Conservation (phyloP, 257 asterid genomes). For the Rhazya stricta region DNA sequence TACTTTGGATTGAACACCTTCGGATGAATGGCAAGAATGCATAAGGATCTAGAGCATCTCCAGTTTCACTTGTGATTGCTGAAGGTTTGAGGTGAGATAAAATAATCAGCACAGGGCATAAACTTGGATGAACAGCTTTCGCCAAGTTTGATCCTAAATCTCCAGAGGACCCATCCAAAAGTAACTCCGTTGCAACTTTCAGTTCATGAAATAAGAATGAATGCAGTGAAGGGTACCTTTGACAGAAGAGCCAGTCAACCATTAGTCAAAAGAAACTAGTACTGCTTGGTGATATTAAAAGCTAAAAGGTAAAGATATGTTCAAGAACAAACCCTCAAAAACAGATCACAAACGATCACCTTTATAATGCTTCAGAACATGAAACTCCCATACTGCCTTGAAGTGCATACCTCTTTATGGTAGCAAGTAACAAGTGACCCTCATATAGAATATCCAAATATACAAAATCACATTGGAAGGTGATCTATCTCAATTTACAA, state of each 20-base stretch:
- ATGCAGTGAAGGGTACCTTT: slow-evolving; percentile 88
- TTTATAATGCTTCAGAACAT: background rate
- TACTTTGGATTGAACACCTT: slow-evolving; percentile 81
- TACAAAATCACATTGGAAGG: background rate
- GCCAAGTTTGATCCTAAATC: slow-evolving; percentile 53
- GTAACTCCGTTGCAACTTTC: slow-evolving; percentile 71
- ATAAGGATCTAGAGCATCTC: slow-evolving; percentile 79
- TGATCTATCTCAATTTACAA: background rate
- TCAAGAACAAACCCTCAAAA: background rate
- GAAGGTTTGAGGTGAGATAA: slow-evolving; percentile 90
- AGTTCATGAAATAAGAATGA: slow-evolving; percentile 72
- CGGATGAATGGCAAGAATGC: slow-evolving; percentile 80
- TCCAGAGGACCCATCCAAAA: slow-evolving; percentile 48
- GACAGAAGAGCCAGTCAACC: slow-evolving; percentile 15
- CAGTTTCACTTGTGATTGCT: slow-evolving; percentile 63
- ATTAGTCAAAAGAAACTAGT: slow-evolving; percentile 1
- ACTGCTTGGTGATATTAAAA: slow-evolving; percentile 2
- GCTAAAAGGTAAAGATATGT: background rate
- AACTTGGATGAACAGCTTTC: slow-evolving; percentile 80
- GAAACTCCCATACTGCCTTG: background rate
- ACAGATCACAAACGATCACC: background rate
- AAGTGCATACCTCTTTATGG: background rate
- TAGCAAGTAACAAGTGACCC: background rate
- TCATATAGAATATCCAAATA: background rate
- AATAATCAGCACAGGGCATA: slow-evolving; percentile 85